Base-by-base conservation (phyloP, 2,329 filamentous ascomycete species). In the Cercospora sojina region DNA sequence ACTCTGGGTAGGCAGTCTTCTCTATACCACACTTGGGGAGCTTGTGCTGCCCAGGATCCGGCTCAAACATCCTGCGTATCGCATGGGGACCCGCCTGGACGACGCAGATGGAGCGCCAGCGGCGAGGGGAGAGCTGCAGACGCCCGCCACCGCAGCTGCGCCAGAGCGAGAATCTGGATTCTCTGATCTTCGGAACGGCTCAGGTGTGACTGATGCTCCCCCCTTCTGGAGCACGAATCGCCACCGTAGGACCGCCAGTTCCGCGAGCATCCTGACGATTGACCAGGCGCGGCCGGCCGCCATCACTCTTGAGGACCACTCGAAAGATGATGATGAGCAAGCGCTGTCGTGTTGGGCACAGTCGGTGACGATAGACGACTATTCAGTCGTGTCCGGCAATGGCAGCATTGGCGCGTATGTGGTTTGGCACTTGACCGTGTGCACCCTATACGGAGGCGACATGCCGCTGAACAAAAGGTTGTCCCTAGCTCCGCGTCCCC, bases 351-450 rank as follows among this genome's bases (percentile, higher is more conserved):
- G 88, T 64, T 90, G 88, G 87, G 88, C 88, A 8, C 84, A 82
- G 60, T 83, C 83, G 64, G 87, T 89, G 47, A 80, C 82, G 6
- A 86, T 90, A 61, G 84, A 88, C 64, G 86, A 88, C 74, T 84
- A 88, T 79, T 83, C 85, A 35, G 82, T 90, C 69, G 83, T 90
- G 31, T 83, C 83, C 67, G 87, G 86, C 8, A 84, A 81, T 60
- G 80, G 84, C 3, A 85, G 85, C 5, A 80, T 89, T 57, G 94
- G 94, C n/a, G 91, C 93, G 1, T 99, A 98, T 80, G 92, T 97
- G 1, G 93, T 97, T 7, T 99, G 92, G 91, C 95, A 92, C 76
- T 93, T 95, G 74, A 88, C 85, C 57, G 91, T 99, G 53, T 89
- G 95, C 77, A 97, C 93, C 3, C 81, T 98, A 59, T 90, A 88